phyloP scores from a whole-genome alignment of 202 grass and related monocot genomes.

The Schoenoplectus triqueter region DNA sequence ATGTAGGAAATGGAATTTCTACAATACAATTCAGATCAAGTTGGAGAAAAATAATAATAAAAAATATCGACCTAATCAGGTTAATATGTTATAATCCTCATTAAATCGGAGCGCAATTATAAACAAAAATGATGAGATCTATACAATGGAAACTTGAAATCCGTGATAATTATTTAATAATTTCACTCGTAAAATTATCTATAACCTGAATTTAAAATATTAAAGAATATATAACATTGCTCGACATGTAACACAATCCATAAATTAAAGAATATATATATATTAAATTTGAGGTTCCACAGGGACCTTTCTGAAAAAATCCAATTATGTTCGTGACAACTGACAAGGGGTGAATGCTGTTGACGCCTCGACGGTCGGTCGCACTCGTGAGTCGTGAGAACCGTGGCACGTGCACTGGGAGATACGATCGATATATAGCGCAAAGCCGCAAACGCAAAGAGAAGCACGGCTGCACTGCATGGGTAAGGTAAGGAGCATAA shows the following conservation, averaged over 20 bases:
- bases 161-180: background rate
- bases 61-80: too few species aligned
- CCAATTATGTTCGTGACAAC: slow-evolving; percentile 15
- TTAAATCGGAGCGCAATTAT: too few species aligned
- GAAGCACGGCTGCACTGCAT: background rate
- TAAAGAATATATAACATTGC: background rate
- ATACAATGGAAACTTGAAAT: background rate
- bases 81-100: too few species aligned
- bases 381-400: slow-evolving; percentile 13
- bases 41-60: too few species aligned
- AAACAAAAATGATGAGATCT: background rate
- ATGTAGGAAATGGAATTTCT: too few species aligned
- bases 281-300: background rate
- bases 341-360: background rate
- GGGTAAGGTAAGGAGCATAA: slow-evolving; percentile 11
- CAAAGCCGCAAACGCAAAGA: background rate
- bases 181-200: background rate
- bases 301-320: background rate
- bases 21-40: too few species aligned
- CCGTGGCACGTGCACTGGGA: slow-evolving; percentile 31
- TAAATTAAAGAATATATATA: background rate
- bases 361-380: background rate
- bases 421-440: background rate
- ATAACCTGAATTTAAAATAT: background rate
- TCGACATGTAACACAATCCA: background rate